Conservation (phyloP, 805 yeast species). For the Wickerhamomyces kurtzmanii region DNA sequence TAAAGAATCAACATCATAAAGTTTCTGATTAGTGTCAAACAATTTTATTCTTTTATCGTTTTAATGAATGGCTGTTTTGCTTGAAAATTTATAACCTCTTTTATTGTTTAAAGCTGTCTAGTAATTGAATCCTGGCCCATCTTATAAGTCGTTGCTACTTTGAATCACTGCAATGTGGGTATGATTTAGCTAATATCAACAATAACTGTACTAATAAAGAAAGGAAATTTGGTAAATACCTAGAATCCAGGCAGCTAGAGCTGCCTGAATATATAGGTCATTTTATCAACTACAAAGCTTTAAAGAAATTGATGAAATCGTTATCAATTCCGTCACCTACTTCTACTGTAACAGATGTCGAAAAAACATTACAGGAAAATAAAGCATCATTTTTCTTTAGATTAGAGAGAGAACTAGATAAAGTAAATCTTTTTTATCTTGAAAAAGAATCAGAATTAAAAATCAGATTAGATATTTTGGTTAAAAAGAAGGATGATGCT, state of each 20-base stretch:
- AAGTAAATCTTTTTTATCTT: conserved; percentile 84
- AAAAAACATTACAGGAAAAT: conserved; percentile 67
- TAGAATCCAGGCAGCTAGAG: conserved; percentile 90
- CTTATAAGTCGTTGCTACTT: no score
- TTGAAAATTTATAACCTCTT: no score
- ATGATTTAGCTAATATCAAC: no score
- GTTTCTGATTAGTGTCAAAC: no score
- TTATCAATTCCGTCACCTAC: conserved; percentile 37
- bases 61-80: no score
- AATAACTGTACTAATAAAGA: no score
- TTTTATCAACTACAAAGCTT: conserved; percentile 89
- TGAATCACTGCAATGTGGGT: no score
- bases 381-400: conserved; percentile 83
- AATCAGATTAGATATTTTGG: conserved; percentile 64
- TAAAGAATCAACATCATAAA: no score
- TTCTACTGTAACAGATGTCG: conserved; percentile 21
- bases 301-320: conserved; percentile 85
- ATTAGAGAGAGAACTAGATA: conserved; percentile 89
- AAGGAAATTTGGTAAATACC: conserved; percentile 90
- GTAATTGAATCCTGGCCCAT: no score
- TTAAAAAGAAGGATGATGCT: conserved; percentile 56
- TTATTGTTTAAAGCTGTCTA: no score
- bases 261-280: conserved; percentile 91
- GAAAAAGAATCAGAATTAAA: conserved; percentile 87
- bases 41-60: no score